A percentile compares a stretch with the other conserved stretches of the same genome.
These are phyloP conservation scores for Westerdykella ornata DNA, from an alignment of 2,329 filamentous ascomycete genomes.

Conservation along the genomic window DNA sequence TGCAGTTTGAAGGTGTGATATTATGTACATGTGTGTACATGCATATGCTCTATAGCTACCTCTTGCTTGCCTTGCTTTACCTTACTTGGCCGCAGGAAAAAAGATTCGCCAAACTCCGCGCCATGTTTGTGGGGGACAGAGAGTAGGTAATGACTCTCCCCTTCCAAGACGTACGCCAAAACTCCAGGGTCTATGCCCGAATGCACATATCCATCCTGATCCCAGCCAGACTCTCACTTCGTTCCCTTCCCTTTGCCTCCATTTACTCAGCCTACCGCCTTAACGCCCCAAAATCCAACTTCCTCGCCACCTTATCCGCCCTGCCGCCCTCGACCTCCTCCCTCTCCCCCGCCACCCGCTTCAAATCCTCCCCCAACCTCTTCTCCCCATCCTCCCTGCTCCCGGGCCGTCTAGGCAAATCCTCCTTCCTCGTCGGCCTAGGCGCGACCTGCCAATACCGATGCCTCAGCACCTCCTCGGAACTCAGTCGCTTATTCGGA, in stretches of 20 bases:
- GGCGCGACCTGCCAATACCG: constrained; percentile 81
- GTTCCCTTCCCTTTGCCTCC: neutral
- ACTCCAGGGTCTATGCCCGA: too few relatives aligned
- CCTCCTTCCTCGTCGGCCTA: constrained; percentile 70
- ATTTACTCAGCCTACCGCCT: neutral
- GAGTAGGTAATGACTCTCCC: too few relatives aligned
- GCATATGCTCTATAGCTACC: too few relatives aligned
- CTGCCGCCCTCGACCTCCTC: constrained; percentile 52
- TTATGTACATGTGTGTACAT: too few relatives aligned
- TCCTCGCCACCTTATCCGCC: constrained; percentile 70
- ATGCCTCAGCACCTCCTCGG: constrained; percentile 70
- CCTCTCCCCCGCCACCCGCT: constrained; percentile 64
- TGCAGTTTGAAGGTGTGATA: too few relatives aligned
- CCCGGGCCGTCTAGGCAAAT: constrained; percentile 72
- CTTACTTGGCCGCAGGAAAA: too few relatives aligned
- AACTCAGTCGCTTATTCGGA: constrained; percentile 75
- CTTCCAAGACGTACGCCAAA: too few relatives aligned
- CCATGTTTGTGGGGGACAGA: too few relatives aligned
- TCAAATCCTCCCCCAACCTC: constrained; percentile 76
- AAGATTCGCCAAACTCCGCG: too few relatives aligned
- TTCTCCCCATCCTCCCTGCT: constrained; percentile 41
- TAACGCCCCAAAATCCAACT: constrained; percentile 42
- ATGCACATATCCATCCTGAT: too few relatives aligned
- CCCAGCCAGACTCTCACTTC: too few relatives aligned
- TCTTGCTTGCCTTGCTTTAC: too few relatives aligned